Base-by-base conservation (phyloP, 192 early-diverging fungal genomes). In the Podila epigama region DNA sequence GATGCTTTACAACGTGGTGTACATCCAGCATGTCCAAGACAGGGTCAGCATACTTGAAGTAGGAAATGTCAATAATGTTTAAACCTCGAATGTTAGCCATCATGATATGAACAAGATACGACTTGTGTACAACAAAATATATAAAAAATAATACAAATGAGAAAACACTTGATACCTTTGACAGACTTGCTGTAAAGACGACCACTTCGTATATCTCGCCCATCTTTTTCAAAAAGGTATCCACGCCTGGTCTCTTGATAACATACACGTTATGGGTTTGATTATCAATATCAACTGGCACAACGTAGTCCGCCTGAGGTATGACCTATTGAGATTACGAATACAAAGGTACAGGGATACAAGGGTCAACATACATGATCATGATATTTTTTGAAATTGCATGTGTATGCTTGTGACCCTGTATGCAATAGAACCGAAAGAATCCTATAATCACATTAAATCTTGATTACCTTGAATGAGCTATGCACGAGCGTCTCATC, bases 401-500 rank as follows among this genome's bases (percentile, higher is more conserved):
- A n/a, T n/a, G n/a, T n/a, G n/a, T n/a, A n/a, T n/a, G n/a, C n/a
- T n/a, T n/a, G n/a, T 18, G 25, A 3, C 6, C 11, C 6, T 52
- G 27, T 37, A 22, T 40, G 44, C 39, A 28, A 22, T 18, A 15
- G 15, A 37, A 53, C 34, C 20, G 32, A 8, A 6, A 51, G 8
- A 6, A 5, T 22, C 18, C 48, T 20, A n/a, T 51, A 22, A 6
- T n/a, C 6, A n/a, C 18, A 20, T 5, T 6, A 6, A 18, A 29
- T 28, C 6, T n/a, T 48, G 4, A 20, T 61, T 79, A 86, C 87
- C 87, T 94, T 94, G 87, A 99, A 98, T 22, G 95, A 96, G 80
- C 92, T 94, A 80, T 99, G 97, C 25, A 99, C 95, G 15, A 99
- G 87, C 1, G 97, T 99, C 69, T 99, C 97, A 84, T 99, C 97